Percentiles rank a stretch among this genome's conserved stretches.
Conservation (phyloP, 1,139 yeast species). For the Kluyveromyces marxianus region DNA sequence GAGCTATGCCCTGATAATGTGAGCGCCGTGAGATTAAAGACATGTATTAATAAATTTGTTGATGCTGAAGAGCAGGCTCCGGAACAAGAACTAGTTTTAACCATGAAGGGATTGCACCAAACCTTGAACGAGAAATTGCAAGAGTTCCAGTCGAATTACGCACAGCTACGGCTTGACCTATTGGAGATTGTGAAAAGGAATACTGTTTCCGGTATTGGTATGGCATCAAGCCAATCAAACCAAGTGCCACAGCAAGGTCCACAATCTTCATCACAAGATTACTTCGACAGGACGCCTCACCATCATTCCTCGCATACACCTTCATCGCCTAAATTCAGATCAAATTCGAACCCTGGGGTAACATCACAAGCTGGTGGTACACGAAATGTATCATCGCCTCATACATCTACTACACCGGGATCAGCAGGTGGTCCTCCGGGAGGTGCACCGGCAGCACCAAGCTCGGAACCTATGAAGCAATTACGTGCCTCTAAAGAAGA, state of each 20-base stretch:
- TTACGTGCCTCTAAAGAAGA: constrained; percentile 85
- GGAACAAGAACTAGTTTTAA: constrained; percentile 16
- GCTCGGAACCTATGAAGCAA: constrained; percentile 70
- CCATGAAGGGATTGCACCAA: constrained; percentile 21
- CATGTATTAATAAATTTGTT: constrained; percentile 33
- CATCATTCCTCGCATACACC: background rate
- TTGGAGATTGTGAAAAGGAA: constrained; percentile 24
- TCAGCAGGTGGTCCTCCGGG: background rate
- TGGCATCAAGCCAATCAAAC: too few species aligned
- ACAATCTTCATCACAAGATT: constrained; percentile 1
- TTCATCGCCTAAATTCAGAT: constrained; percentile 1
- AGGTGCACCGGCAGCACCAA: constrained; percentile 8
- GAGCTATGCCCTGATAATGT: constrained; percentile 48
- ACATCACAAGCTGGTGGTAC: background rate
- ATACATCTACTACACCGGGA: background rate
- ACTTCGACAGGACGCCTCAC: constrained; percentile 1
- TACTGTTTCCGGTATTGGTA: constrained; percentile 6
- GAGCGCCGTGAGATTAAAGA: constrained; percentile 41
- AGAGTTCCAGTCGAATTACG: constrained; percentile 27
- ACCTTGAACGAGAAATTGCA: constrained; percentile 22
- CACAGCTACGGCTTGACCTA: constrained; percentile 24
- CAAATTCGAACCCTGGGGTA: constrained; percentile 1
- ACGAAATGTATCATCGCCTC: background rate
- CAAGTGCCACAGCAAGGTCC: too few species aligned
- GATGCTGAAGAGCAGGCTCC: constrained; percentile 6